These are phyloP conservation scores for Rhodotorula glutinis DNA, from an alignment of 1,284 basidiomycete species.

Conservation along the genomic window DNA sequence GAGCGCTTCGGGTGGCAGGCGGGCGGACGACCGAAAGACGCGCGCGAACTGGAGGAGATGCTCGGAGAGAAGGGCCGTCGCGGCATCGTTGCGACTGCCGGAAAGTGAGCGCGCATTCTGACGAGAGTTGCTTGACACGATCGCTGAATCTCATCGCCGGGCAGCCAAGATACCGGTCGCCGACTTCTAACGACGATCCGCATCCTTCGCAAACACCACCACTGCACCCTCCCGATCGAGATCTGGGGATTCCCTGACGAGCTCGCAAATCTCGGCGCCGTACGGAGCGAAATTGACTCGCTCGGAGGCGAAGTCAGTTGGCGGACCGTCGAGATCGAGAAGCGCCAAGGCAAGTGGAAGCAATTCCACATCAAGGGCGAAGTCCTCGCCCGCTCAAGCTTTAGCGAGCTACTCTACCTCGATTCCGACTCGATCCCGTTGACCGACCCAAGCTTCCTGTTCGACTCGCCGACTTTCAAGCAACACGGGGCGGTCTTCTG, in stretches of 20 bases:
- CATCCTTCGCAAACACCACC: conserved; percentile 10
- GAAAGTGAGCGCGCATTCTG: no score
- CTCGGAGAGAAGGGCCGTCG: conserved; percentile 40
- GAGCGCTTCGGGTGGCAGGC: conserved; percentile 18
- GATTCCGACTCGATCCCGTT: conserved; percentile 53
- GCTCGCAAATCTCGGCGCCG: not conserved
- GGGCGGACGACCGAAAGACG: not conserved
- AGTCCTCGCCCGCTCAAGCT: no score
- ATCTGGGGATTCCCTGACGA: conserved; percentile 17
- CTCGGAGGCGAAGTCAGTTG: conserved; percentile 22
- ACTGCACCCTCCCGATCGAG: conserved; percentile 14
- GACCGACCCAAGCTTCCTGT: conserved; percentile 50
- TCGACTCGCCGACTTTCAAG: conserved; percentile 48
- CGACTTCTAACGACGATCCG: conserved; percentile 12
- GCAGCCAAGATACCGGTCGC: conserved; percentile 7
- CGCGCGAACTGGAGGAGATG: conserved; percentile 44
- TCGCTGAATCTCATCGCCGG: no score
- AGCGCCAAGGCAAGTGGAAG: conserved; percentile 42
- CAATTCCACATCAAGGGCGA: conserved; percentile 49
- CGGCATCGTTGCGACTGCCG: conserved; percentile 24
- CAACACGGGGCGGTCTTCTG: conserved; percentile 52
- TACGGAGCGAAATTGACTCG: conserved; percentile 1
- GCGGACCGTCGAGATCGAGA: conserved; percentile 5
- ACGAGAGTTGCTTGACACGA: no score
- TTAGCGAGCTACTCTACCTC: conserved; percentile 52